Conservation (phyloP, 306 rosid species). For the Prunus dulcis region DNA sequence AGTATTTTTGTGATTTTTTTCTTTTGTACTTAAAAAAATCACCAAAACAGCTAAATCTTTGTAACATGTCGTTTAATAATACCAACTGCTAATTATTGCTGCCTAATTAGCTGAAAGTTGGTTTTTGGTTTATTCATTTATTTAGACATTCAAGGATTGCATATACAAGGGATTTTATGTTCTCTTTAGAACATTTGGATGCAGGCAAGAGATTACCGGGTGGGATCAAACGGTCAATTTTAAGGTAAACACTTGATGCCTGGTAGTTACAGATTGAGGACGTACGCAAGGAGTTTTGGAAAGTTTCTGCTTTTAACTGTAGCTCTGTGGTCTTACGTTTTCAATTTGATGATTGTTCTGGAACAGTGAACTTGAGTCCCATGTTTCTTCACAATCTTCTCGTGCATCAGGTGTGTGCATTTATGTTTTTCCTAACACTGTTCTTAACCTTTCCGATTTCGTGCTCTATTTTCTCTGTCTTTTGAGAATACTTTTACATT, state of each 20-base stretch:
- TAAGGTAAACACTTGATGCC: conserved; percentile 19
- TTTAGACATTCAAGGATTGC: conserved; percentile 39
- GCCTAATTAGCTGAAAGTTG: not conserved
- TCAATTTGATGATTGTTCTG: conserved; percentile 23
- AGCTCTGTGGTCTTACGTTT: not conserved
- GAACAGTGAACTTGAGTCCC: conserved; percentile 29
- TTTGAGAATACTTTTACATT: not conserved
- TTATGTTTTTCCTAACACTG: not conserved
- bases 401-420: conserved; percentile 31
- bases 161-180: conserved; percentile 41
- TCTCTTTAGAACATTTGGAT: conserved; percentile 32
- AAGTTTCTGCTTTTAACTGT: not conserved
- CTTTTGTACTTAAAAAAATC: not conserved
- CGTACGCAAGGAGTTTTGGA: not conserved
- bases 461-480: not conserved
- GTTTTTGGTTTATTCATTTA: not conserved
- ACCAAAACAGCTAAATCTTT: not conserved
- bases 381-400: conserved; percentile 17
- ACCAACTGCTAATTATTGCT: not conserved
- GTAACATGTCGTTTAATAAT: not conserved
- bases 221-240: conserved; percentile 17
- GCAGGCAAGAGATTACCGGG: conserved; percentile 11
- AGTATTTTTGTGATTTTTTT: not conserved
- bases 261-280: not conserved
- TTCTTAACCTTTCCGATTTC: not conserved